Evolutionary conservation across 495 filamentous ascomycete species (phyloP).

Genomic region (Xylaria venustula): DNA sequence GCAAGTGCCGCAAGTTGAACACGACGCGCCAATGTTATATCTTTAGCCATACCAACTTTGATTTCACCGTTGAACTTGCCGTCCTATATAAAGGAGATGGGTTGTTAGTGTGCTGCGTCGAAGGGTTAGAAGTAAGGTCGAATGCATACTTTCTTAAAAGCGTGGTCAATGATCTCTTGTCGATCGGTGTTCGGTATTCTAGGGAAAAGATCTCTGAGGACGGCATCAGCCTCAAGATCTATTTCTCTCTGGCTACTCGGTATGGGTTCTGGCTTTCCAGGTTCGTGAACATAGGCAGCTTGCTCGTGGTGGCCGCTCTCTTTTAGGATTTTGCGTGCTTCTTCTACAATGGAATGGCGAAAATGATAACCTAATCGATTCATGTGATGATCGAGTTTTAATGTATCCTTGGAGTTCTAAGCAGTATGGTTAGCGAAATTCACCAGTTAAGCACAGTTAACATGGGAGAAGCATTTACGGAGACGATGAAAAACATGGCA

Average conservation of each 20-base stretch:
- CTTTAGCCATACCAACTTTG: conserved; percentile 64
- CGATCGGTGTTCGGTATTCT: conserved; percentile 78
- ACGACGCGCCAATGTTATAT: conserved; percentile 67
- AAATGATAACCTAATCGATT: conserved; percentile 82
- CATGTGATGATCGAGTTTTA: conserved; percentile 50
- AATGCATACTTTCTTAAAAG: conserved; percentile 74
- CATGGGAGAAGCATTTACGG: conserved; percentile 50
- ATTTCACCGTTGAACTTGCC: conserved; percentile 25
- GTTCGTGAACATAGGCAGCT: conserved; percentile 13
- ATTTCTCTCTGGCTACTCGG: conserved; percentile 61
- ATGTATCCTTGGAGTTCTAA: conserved; percentile 21
- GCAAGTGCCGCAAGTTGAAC: conserved; percentile 82
- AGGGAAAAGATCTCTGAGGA: conserved; percentile 80
- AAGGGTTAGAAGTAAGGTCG: not conserved
- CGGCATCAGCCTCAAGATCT: conserved; percentile 68
- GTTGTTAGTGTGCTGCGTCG: conserved; percentile 5
- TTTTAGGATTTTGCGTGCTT: conserved; percentile 38
- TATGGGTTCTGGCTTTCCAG: conserved; percentile 47
- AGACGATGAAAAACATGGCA: conserved; percentile 73
- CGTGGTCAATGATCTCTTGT: conserved; percentile 70
- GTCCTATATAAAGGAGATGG: conserved; percentile 14
- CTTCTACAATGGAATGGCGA: conserved; percentile 48
- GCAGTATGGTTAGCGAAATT: not conserved
- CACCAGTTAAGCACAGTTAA: not conserved
- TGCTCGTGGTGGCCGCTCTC: conserved; percentile 18